Evolutionary conservation across 768 basidiomycete species (phyloP).

Genomic region (Podaxis sp.): DNA sequence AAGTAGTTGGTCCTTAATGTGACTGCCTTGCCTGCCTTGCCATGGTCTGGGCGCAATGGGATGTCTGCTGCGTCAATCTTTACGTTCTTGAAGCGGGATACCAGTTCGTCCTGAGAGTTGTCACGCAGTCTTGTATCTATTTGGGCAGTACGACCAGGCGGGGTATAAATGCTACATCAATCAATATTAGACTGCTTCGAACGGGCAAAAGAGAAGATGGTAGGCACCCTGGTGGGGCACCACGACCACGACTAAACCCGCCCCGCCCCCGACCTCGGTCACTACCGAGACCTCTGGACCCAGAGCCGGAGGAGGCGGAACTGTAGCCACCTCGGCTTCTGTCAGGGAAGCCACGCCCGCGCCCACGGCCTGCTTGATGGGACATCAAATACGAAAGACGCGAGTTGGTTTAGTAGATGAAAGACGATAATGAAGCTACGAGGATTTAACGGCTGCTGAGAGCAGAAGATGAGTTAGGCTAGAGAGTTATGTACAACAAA

Average conservation of each 20-base stretch:
- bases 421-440: conserved; percentile 4
- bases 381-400: conserved; percentile 23
- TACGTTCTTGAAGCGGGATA: conserved; percentile 35
- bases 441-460: conserved; percentile 4
- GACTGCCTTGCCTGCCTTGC: conserved; percentile 46
- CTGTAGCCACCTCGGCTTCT: conserved; percentile 1
- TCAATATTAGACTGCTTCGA: conserved; percentile 6
- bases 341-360: conserved; percentile 1
- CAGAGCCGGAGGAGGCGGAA: background rate
- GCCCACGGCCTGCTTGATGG: conserved; percentile 21
- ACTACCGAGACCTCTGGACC: conserved; percentile 24
- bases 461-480: background rate
- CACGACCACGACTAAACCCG: conserved; percentile 24
- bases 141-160: conserved; percentile 33
- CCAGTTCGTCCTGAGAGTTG: conserved; percentile 40
- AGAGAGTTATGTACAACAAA: background rate
- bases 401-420: no score
- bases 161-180: conserved; percentile 31
- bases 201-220: background rate
- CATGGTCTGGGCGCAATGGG: conserved; percentile 60
- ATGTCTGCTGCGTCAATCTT: conserved; percentile 39
- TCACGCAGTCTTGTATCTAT: conserved; percentile 45
- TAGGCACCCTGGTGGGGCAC: conserved; percentile 35
- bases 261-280: conserved; percentile 36
- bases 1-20: conserved; percentile 70